Base-by-base conservation (phyloP, 768 basidiomycete species). In the Udeniomyces megalosporus region DNA sequence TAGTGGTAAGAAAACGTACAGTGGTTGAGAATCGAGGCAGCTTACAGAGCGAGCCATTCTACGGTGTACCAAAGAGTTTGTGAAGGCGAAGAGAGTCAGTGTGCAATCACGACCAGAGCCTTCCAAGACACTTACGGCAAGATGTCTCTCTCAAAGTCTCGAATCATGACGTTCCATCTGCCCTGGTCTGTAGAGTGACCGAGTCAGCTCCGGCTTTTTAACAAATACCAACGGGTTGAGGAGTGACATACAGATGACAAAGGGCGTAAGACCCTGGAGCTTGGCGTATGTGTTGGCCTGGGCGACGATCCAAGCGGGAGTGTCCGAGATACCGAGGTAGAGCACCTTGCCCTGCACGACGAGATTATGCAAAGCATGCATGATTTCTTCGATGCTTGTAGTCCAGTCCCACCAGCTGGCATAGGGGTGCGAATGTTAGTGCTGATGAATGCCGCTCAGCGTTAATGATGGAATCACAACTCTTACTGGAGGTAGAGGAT, bases 91-190 rank as follows among this genome's bases (percentile, higher is more conserved):
- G n/a, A n/a, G n/a, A n/a, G n/a, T n/a, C n/a, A n/a, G n/a, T n/a
- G n/a, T n/a, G n/a, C n/a, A n/a, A n/a, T n/a, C n/a, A n/a, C n/a
- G n/a, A n/a, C n/a, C n/a, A n/a, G n/a, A n/a, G n/a, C n/a, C n/a
- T n/a, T n/a, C n/a, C n/a, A n/a, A n/a, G n/a, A n/a, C n/a, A n/a
- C n/a, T n/a, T n/a, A n/a, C 6, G 74, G 75, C 8, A 76, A 68
- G 60, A 76, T 74, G 12, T 77, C 76, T 26, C 75, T 71, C 67
- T 77, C 75, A 26, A 76, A 71, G 57, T 74, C 73, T 17, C 76
- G 74, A 29, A 45, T 49, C 28, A 75, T 60, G 24, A 75, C 66
- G 53, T 68, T 72, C 75, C 75, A 76, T 20, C 67, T 58, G 15
- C 74, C 75, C 61, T 76, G 73, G 50, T 74, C 73, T 35, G 76